A percentile compares a stretch with the other conserved stretches of the same genome.
Evolutionary conservation across 768 basidiomycete species (phyloP).

Genomic region (Favolaschia claudopus): DNA sequence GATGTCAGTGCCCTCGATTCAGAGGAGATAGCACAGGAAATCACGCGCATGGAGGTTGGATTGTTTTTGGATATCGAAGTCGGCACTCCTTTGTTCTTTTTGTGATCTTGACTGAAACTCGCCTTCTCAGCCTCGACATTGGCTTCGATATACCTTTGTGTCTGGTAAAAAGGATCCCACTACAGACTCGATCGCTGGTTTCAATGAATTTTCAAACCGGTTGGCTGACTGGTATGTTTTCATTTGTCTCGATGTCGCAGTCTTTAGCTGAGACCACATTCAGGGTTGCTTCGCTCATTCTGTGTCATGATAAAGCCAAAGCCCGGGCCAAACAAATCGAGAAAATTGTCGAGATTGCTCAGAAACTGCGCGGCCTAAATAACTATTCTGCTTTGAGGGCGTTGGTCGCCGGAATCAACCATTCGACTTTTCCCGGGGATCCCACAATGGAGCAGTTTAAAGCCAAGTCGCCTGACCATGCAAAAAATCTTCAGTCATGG

Average conservation of each 20-base stretch:
- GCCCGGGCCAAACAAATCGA: conserved; percentile 84
- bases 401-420: conserved; percentile 92
- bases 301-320: conserved; percentile 84
- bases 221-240: conserved; percentile 79
- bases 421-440: conserved; percentile 79
- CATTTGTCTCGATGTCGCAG: not conserved
- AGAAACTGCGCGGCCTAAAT: conserved; percentile 79
- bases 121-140: conserved; percentile 78
- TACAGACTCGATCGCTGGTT: conserved; percentile 73
- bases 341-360: conserved; percentile 86
- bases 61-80: conserved; percentile 84
- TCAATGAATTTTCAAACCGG: conserved; percentile 82
- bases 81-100: conserved; percentile 28
- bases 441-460: conserved; percentile 80
- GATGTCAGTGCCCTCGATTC: conserved; percentile 65
- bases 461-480: conserved; percentile 66
- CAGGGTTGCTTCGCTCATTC: conserved; percentile 91
- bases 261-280: conserved; percentile 7
- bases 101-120: not conserved
- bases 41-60: conserved; percentile 75
- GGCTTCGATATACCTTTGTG: conserved; percentile 81
- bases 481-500: conserved; percentile 83
- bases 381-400: conserved; percentile 95
- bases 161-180: conserved; percentile 70
- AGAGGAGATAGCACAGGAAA: conserved; percentile 82